phyloP scores from a whole-genome alignment of 1,284 basidiomycete species.

The Taiwanofungus camphoratus region DNA sequence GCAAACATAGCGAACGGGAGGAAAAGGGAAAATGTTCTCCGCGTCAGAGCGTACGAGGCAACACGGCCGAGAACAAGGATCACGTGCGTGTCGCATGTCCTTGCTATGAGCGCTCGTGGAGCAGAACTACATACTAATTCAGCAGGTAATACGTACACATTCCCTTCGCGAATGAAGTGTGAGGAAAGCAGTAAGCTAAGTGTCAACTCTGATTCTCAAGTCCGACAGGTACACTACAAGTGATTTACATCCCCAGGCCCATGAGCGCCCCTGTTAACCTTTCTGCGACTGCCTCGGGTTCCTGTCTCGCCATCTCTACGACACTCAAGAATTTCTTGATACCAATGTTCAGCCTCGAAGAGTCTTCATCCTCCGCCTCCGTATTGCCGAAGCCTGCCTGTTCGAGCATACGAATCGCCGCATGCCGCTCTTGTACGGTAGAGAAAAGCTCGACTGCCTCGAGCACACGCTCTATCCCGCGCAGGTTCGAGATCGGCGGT shows the following conservation, averaged over 20 bases:
- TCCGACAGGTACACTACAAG: neutral
- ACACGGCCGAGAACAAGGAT: too few relatives aligned
- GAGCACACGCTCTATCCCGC: slow-evolving; percentile 73
- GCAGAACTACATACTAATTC: too few relatives aligned
- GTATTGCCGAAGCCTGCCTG: slow-evolving; percentile 69
- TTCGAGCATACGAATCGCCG: slow-evolving; percentile 63
- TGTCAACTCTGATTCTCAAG: too few relatives aligned
- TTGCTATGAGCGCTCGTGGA: too few relatives aligned
- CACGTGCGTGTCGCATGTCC: too few relatives aligned
- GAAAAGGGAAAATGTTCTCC: neutral
- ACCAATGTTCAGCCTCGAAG: slow-evolving; percentile 64
- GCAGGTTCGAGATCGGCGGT: slow-evolving; percentile 74
- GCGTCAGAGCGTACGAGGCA: neutral
- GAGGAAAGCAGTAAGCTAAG: too few relatives aligned
- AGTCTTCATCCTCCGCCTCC: slow-evolving; percentile 36
- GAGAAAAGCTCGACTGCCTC: slow-evolving; percentile 82
- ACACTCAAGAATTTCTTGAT: slow-evolving; percentile 92
- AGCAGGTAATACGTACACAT: too few relatives aligned
- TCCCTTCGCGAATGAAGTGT: too few relatives aligned
- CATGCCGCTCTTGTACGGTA: slow-evolving; percentile 48
- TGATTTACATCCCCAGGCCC: slow-evolving; percentile 43
- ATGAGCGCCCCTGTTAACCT: slow-evolving; percentile 70
- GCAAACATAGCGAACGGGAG: slow-evolving; percentile 7
- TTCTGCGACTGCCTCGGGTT: slow-evolving; percentile 75
- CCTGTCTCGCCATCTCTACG: slow-evolving; percentile 96